Conservation (phyloP, 192 early-diverging fungal species). For the Pilobolus umbonatus region DNA sequence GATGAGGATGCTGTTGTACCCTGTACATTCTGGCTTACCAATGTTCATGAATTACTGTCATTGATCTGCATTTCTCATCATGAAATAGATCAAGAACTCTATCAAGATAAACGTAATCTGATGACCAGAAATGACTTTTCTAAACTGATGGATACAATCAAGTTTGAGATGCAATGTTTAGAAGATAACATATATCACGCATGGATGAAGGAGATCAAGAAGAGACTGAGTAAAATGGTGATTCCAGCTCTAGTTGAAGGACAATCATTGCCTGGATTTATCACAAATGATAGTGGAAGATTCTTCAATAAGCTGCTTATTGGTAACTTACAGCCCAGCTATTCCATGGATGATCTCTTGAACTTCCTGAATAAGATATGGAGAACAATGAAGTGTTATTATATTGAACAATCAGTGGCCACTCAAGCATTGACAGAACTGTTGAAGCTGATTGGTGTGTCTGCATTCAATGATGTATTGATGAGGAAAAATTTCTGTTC, state of each 20-base stretch:
- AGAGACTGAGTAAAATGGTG: conserved; percentile 89
- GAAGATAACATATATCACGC: conserved; percentile 95
- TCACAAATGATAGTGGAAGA: conserved; percentile 83
- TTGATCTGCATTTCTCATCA: conserved; percentile 75
- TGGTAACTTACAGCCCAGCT: conserved; percentile 64
- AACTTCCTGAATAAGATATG: conserved; percentile 92
- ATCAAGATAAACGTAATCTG: conserved; percentile 55
- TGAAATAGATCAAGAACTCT: conserved; percentile 62
- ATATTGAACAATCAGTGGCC: conserved; percentile 87
- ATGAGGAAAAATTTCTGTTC: conserved; percentile 99
- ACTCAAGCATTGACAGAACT: conserved; percentile 94
- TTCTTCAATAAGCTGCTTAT: conserved; percentile 89
- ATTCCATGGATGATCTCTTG: conserved; percentile 93
- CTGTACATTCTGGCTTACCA: conserved; percentile 95
- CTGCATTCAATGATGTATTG: conserved; percentile 95
- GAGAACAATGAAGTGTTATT: conserved; percentile 96
- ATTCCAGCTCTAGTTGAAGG: conserved; percentile 96
- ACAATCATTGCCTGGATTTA: conserved; percentile 92
- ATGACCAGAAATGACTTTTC: conserved; percentile 67
- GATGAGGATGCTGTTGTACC: conserved; percentile 78
- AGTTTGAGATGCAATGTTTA: conserved; percentile 86
- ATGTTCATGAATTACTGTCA: conserved; percentile 91
- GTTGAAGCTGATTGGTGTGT: conserved; percentile 91
- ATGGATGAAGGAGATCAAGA: conserved; percentile 98
- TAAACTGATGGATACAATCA: conserved; percentile 79